phyloP scores from a whole-genome alignment of 257 asterid genomes.

The Prunella vulgaris region DNA sequence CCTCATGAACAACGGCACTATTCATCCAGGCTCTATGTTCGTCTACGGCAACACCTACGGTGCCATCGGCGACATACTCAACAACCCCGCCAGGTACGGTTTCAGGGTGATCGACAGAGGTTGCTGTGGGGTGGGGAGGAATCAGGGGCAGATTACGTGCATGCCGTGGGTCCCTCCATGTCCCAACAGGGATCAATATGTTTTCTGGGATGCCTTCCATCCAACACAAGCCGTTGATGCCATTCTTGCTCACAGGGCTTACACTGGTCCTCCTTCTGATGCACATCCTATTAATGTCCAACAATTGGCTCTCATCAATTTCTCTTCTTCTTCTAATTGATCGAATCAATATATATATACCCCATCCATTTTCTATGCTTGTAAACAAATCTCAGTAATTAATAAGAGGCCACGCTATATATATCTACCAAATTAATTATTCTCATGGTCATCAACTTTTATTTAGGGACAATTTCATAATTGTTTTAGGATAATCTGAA shows the following conservation, averaged over 20 bases:
- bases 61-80: constrained; percentile 64
- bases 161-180: constrained; percentile 58
- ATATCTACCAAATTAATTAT: no score
- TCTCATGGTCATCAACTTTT: no score
- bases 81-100: constrained; percentile 47
- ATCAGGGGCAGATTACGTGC: constrained; percentile 75
- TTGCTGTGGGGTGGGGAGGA: constrained; percentile 83
- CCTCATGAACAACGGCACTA: constrained; percentile 57
- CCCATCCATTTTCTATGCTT: no score
- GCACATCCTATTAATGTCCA: constrained; percentile 64
- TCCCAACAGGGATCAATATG: constrained; percentile 44
- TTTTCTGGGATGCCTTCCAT: constrained; percentile 93
- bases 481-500: no score
- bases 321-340: background rate
- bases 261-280: constrained; percentile 59
- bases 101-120: constrained; percentile 58
- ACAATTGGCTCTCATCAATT: constrained; percentile 59
- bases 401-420: no score
- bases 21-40: constrained; percentile 71
- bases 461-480: no score
- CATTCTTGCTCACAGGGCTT: constrained; percentile 65
- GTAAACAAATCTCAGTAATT: no score
- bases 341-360: no score
- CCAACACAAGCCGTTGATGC: constrained; percentile 70
- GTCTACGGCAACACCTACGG: constrained; percentile 61